Conservation (phyloP, 495 filamentous ascomycete species). For the Penicillium bialowiezense region DNA sequence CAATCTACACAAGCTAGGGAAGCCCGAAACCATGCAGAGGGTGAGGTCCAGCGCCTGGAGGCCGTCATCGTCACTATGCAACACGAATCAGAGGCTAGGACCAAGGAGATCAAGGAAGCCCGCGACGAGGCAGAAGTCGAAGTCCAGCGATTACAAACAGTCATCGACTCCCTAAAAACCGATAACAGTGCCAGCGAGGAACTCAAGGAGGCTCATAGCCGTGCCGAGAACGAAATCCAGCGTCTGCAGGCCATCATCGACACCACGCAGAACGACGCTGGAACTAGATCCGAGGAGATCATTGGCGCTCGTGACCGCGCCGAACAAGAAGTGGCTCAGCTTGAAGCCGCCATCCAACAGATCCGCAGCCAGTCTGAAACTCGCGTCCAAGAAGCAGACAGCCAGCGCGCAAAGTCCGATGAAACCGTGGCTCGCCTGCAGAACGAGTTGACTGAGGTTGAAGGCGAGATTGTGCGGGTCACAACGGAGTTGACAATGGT, state of each 20-base stretch:
- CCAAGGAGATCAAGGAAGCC: conserved; percentile 1
- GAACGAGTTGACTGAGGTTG: conserved; percentile 68
- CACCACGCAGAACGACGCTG: conserved; percentile 14
- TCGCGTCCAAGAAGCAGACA: conserved; percentile 26
- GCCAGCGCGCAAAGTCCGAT: conserved; percentile 34
- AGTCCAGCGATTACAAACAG: neutral
- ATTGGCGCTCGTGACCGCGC: conserved; percentile 28
- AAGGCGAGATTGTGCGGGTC: conserved; percentile 77
- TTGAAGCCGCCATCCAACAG: conserved; percentile 39
- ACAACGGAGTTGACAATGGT: conserved; percentile 90
- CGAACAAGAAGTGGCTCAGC: conserved; percentile 31
- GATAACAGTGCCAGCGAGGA: conserved; percentile 13
- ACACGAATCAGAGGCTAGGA: conserved; percentile 3
- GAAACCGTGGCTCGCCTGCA: conserved; percentile 51
- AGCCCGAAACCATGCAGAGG: conserved; percentile 11
- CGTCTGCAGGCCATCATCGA: conserved; percentile 19
- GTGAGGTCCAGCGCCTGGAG: conserved; percentile 21
- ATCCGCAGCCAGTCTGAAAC: conserved; percentile 34
- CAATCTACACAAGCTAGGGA: conserved; percentile 14
- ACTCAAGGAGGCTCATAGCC: conserved; percentile 7
- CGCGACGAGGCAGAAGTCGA: neutral
- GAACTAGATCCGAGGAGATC: conserved; percentile 4
- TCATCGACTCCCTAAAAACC: neutral
- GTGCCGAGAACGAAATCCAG: conserved; percentile 15
- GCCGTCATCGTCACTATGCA: conserved; percentile 5